Evolutionary conservation across 2,329 filamentous ascomycete genomes (phyloP).

Genomic region (Leptographium lundbergii): DNA sequence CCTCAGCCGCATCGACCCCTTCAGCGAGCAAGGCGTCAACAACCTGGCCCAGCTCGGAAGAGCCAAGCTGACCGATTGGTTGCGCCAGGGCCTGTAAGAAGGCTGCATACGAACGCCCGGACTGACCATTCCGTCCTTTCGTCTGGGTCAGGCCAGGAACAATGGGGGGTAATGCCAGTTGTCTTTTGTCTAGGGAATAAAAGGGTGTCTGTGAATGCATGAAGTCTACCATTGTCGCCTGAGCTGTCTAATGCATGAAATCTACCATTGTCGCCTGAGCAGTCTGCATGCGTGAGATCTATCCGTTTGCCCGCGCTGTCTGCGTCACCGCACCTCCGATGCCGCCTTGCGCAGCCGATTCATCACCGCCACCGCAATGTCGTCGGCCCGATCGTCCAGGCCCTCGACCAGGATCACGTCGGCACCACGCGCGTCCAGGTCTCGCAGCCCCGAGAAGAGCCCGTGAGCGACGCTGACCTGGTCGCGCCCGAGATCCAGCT

Average conservation of each 20-base stretch:
- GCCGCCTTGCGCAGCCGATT: conserved; percentile 72
- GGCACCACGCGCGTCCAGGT: conserved; percentile 67
- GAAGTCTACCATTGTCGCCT: too few species aligned
- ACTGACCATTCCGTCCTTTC: too few species aligned
- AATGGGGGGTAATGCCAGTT: too few species aligned
- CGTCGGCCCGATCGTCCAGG: conserved; percentile 65
- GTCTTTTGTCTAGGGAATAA: too few species aligned
- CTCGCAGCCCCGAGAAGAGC: conserved; percentile 75
- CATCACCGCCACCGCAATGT: conserved; percentile 80
- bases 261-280: too few species aligned
- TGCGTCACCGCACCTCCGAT: conserved; percentile 34
- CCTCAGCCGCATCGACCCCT: conserved; percentile 76
- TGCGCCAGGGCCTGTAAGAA: conserved; percentile 63
- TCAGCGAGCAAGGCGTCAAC: conserved; percentile 89
- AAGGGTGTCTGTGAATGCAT: too few species aligned
- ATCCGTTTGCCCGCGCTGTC: background rate
- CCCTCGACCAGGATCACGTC: conserved; percentile 87
- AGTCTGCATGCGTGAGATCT: background rate
- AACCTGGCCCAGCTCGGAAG: conserved; percentile 92
- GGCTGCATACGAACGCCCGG: background rate
- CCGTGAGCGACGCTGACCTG: conserved; percentile 69
- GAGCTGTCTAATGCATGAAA: too few species aligned
- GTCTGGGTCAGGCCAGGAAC: too few species aligned
- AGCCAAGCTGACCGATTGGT: conserved; percentile 77
- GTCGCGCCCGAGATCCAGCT: conserved; percentile 60